Evolutionary conservation across 2,329 filamentous ascomycete species (phyloP).

Genomic region (Pseudogymnoascus sp.): DNA sequence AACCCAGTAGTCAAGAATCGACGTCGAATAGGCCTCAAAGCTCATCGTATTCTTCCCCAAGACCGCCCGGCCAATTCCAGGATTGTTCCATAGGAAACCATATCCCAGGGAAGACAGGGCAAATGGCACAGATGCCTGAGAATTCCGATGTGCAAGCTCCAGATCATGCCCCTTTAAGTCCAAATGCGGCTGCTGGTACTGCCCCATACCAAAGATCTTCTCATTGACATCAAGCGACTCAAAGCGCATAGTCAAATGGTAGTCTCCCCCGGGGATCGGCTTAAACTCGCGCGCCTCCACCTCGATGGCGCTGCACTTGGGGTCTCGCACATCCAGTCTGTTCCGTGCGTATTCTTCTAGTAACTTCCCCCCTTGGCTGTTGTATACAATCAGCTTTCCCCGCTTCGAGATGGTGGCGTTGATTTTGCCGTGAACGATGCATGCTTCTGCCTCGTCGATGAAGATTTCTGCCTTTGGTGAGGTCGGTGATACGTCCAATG

Average conservation of each 20-base stretch:
- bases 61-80: slow-evolving; percentile 50
- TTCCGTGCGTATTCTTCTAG: slow-evolving; percentile 44
- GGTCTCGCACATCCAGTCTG: slow-evolving; percentile 38
- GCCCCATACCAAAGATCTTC: slow-evolving; percentile 60
- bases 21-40: slow-evolving; percentile 52
- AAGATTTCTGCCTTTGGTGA: neutral
- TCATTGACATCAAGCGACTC: slow-evolving; percentile 47
- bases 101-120: slow-evolving; percentile 51
- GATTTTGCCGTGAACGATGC: slow-evolving; percentile 40
- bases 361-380: slow-evolving; percentile 31
- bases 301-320: slow-evolving; percentile 42
- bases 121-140: slow-evolving; percentile 57
- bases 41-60: slow-evolving; percentile 52
- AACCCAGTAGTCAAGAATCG: slow-evolving; percentile 54
- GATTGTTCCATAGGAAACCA: slow-evolving; percentile 60
- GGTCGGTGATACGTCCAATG: slow-evolving; percentile 20
- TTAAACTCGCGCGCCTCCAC: slow-evolving; percentile 43
- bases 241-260: slow-evolving; percentile 49
- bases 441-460: slow-evolving; percentile 20
- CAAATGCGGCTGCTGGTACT: slow-evolving; percentile 57
- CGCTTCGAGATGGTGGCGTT: slow-evolving; percentile 36
- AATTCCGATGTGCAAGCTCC: slow-evolving; percentile 58
- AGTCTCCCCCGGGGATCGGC: slow-evolving; percentile 39
- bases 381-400: slow-evolving; percentile 41
- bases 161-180: slow-evolving; percentile 54